Percentiles rank a stretch among this genome's conserved stretches.
Evolutionary conservation across 2,329 filamentous ascomycete genomes (phyloP).

Genomic region (Fusarium hostae): DNA sequence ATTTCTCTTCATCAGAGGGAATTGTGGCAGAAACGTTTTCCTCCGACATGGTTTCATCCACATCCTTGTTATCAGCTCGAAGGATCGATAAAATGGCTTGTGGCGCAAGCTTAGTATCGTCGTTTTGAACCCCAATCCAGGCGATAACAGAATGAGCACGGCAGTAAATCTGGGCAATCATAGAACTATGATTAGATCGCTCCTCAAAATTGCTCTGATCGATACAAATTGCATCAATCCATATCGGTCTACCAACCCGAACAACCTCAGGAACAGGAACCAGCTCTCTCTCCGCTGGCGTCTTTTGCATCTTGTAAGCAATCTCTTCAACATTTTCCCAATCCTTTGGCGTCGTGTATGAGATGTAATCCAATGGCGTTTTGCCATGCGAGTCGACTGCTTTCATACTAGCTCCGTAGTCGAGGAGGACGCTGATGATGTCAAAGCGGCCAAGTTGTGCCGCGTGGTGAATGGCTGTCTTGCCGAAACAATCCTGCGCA

Average conservation of each 20-base stretch:
- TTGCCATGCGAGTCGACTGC: neutral
- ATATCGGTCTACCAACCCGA: neutral
- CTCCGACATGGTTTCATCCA: neutral
- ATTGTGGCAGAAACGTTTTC: neutral
- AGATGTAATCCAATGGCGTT: neutral
- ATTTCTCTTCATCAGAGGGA: rapidly evolving
- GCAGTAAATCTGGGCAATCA: neutral
- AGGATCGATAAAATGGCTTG: neutral
- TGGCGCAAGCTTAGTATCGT: neutral
- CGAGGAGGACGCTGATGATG: neutral
- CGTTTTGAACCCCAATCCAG: neutral
- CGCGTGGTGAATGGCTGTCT: conserved; percentile 5
- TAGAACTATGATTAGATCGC: neutral
- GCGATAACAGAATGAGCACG: neutral
- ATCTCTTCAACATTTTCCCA: neutral
- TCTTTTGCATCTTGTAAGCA: neutral
- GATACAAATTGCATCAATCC: conserved; percentile 13
- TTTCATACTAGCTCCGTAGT: neutral
- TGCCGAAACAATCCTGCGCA: neutral
- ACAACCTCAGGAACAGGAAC: rapidly evolving
- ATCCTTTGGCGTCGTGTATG: neutral
- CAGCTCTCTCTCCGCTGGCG: neutral
- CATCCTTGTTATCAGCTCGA: no score
- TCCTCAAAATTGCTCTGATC: neutral
- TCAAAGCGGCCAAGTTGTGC: neutral